Percentiles rank a stretch among this genome's conserved stretches.
phyloP scores from a whole-genome alignment of 495 filamentous ascomycete genomes.

The Aspergillus steynii region DNA sequence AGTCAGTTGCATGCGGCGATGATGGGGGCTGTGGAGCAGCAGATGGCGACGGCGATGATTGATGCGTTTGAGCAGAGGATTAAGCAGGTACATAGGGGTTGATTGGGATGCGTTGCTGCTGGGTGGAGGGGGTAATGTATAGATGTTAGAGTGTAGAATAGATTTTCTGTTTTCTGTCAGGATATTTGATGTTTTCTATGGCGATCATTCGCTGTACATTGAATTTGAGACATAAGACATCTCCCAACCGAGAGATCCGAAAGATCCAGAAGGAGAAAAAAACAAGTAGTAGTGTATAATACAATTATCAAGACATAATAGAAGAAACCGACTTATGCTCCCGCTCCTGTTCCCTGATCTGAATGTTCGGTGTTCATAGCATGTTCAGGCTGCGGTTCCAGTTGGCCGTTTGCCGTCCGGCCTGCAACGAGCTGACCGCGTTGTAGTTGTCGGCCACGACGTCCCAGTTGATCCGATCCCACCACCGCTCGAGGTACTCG shows the following conservation, averaged over 20 bases:
- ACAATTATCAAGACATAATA: conserved; percentile 27
- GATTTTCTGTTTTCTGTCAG: conserved; percentile 7
- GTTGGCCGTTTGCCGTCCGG: conserved; percentile 18
- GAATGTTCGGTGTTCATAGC: conserved; percentile 25
- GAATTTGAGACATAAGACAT: conserved; percentile 11
- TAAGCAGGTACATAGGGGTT: conserved; percentile 44
- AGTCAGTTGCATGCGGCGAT: conserved; percentile 81
- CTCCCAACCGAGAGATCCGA: too few species aligned
- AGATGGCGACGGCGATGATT: conserved; percentile 85
- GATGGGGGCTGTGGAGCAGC: conserved; percentile 76
- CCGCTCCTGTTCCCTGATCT: conserved; percentile 5
- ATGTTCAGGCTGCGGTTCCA: conserved; percentile 32
- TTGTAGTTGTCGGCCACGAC: conserved; percentile 58
- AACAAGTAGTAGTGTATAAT: conserved; percentile 25
- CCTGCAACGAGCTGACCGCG: conserved; percentile 29
- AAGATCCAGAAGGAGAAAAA: not conserved
- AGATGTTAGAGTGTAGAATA: not conserved
- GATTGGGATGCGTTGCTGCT: not conserved
- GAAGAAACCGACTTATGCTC: not conserved
- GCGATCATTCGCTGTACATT: conserved; percentile 27
- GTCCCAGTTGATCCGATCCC: conserved; percentile 83
- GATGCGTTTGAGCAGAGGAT: conserved; percentile 88
- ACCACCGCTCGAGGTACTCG: conserved; percentile 77
- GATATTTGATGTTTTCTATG: conserved; percentile 8
- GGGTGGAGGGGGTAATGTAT: not conserved